These are phyloP conservation scores for Arabis alpina DNA, from an alignment of 345 rosid genomes.

Conservation along the genomic window DNA sequence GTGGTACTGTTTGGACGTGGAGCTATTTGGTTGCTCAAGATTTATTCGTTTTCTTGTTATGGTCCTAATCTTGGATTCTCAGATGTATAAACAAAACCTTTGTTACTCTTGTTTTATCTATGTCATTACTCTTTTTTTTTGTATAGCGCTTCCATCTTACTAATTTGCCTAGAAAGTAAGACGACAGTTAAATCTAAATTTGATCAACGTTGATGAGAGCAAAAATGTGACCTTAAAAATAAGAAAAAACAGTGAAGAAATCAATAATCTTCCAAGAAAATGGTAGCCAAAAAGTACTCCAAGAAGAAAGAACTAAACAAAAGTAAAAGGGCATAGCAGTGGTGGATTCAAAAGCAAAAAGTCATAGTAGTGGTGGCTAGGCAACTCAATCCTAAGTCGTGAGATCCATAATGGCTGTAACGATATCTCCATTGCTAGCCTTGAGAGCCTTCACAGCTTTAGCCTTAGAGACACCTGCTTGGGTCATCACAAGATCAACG, in stretches of 20 bases:
- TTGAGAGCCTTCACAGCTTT: constrained; percentile 85
- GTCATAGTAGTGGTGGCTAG: constrained; percentile 7
- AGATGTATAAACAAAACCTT: constrained; percentile 20
- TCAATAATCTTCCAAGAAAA: not conserved
- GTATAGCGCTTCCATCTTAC: not conserved
- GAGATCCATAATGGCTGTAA: constrained; percentile 88
- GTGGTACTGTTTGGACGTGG: constrained; percentile 19
- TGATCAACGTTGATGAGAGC: not conserved
- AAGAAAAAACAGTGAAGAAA: not conserved
- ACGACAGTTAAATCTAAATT: not conserved
- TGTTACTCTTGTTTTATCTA: constrained; percentile 20
- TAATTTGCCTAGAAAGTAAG: not conserved
- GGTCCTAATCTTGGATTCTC: not conserved
- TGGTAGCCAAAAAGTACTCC: not conserved
- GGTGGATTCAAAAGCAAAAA: not conserved
- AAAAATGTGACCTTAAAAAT: no score
- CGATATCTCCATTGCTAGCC: constrained; percentile 70
- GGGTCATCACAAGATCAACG: constrained; percentile 85
- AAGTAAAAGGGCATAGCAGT: not conserved
- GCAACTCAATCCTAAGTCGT: constrained; percentile 44
- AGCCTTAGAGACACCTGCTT: constrained; percentile 69
- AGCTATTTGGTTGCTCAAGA: constrained; percentile 22
- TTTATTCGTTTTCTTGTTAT: constrained; percentile 10
- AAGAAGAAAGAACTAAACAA: not conserved
- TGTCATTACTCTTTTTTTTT: not conserved